phyloP scores from a whole-genome alignment of 108 stramenopile genomes.

The Schizochytrium sp. region DNA sequence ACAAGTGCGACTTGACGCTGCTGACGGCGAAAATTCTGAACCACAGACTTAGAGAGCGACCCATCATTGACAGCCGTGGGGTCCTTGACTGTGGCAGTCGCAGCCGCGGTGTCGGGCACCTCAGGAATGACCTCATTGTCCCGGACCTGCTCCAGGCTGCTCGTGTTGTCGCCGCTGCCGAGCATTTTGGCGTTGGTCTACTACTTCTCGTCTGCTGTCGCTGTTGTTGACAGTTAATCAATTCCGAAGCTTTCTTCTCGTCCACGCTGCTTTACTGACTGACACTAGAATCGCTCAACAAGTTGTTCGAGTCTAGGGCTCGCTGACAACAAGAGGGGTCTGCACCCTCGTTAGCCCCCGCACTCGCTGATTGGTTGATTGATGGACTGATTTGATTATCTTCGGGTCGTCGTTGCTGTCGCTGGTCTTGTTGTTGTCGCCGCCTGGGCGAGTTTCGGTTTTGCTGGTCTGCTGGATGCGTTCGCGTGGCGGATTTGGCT shows the following conservation, averaged over 20 bases:
- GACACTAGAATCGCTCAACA: neutral
- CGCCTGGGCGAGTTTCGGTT: neutral
- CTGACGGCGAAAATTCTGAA: neutral
- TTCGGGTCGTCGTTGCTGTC: too few relatives aligned
- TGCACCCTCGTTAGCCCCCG: too few relatives aligned
- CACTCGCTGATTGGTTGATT: too few relatives aligned
- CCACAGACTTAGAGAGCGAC: conserved; percentile 23
- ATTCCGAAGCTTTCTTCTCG: neutral
- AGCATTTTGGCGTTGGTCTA: neutral
- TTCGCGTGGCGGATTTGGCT: too few relatives aligned
- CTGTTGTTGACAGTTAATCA: too few relatives aligned
- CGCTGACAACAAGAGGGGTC: neutral
- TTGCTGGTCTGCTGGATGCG: neutral
- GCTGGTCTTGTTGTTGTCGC: neutral
- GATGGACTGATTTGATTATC: too few relatives aligned
- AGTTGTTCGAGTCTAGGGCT: neutral
- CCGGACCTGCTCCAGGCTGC: conserved; percentile 37
- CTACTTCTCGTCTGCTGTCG: too few relatives aligned
- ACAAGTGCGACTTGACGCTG: neutral
- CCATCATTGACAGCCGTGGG: neutral
- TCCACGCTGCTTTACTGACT: neutral
- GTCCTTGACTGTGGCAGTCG: neutral
- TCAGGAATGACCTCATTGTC: neutral
- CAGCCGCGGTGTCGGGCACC: neutral
- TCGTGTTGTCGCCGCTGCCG: neutral